These are phyloP conservation scores for Pleurotus djamor DNA, from an alignment of 768 basidiomycete species.

Conservation along the genomic window DNA sequence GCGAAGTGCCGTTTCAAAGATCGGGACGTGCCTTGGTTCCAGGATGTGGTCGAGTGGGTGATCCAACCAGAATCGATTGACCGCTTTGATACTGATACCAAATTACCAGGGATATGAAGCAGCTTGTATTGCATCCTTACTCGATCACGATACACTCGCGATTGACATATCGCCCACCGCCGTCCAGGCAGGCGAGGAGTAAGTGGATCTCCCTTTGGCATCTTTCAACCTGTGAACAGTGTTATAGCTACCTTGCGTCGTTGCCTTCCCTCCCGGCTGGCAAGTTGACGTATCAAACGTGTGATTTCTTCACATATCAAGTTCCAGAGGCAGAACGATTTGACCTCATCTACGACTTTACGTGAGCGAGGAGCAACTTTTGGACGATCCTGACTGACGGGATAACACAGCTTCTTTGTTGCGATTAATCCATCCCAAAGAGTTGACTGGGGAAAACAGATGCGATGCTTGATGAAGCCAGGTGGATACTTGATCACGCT, in stretches of 20 bases:
- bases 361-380: slow-evolving; percentile 27
- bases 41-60: slow-evolving; percentile 51
- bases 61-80: neutral
- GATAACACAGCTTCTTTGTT: slow-evolving; percentile 57
- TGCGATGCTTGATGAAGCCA: slow-evolving; percentile 52
- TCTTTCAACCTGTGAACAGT: neutral
- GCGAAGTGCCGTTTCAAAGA: slow-evolving; percentile 40
- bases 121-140: slow-evolving; percentile 44
- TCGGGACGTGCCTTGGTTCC: slow-evolving; percentile 46
- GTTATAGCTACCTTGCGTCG: slow-evolving; percentile 13
- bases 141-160: slow-evolving; percentile 48
- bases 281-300: slow-evolving; percentile 34
- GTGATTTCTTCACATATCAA: slow-evolving; percentile 55
- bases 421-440: slow-evolving; percentile 60
- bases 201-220: neutral
- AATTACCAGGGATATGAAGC: slow-evolving; percentile 61
- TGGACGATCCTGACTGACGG: neutral
- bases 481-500: slow-evolving; percentile 65
- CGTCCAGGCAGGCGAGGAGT: slow-evolving; percentile 43
- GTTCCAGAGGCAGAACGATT: slow-evolving; percentile 35
- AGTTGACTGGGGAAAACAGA: slow-evolving; percentile 54
- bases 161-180: slow-evolving; percentile 60
- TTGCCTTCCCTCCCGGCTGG: slow-evolving; percentile 18
- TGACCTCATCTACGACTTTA: slow-evolving; percentile 67
- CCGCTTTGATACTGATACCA: neutral